phyloP scores from a whole-genome alignment of 225 moss, liverwort and hornwort species.

The Asterella californica region DNA sequence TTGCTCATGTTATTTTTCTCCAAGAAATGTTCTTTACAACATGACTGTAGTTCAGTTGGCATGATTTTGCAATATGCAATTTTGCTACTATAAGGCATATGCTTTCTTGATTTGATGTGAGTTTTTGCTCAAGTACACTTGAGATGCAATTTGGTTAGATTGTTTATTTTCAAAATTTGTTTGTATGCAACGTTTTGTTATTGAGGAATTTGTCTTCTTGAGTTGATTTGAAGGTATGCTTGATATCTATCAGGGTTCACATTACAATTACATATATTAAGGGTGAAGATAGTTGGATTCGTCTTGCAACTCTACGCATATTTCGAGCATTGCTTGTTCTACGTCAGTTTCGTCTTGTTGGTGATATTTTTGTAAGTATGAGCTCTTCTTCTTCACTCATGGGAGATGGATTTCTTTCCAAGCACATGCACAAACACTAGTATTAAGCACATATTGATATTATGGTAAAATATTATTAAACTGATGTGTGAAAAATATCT shows the following conservation, averaged over 20 bases:
- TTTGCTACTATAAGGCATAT: background rate
- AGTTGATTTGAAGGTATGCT: background rate
- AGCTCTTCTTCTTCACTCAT: no score
- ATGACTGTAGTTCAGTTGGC: no score
- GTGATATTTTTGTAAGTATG: conserved; percentile 71
- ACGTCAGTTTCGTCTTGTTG: conserved; percentile 56
- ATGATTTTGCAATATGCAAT: background rate
- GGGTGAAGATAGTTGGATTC: conserved; percentile 50
- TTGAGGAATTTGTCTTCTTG: background rate
- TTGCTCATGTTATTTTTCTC: background rate
- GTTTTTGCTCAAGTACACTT: no score
- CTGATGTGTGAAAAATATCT: no score
- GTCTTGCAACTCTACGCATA: conserved; percentile 56
- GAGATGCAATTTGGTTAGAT: no score
- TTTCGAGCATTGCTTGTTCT: conserved; percentile 64
- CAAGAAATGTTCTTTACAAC: background rate
- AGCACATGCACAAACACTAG: no score
- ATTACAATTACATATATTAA: conserved; percentile 38
- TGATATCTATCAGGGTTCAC: conserved; percentile 52
- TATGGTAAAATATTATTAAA: no score
- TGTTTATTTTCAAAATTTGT: background rate
- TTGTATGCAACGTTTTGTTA: background rate
- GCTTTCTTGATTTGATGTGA: no score
- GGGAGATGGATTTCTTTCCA: no score
- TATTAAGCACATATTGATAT: no score